Base-by-base conservation (phyloP, 768 basidiomycete species). In the Boletus coccyginus region DNA sequence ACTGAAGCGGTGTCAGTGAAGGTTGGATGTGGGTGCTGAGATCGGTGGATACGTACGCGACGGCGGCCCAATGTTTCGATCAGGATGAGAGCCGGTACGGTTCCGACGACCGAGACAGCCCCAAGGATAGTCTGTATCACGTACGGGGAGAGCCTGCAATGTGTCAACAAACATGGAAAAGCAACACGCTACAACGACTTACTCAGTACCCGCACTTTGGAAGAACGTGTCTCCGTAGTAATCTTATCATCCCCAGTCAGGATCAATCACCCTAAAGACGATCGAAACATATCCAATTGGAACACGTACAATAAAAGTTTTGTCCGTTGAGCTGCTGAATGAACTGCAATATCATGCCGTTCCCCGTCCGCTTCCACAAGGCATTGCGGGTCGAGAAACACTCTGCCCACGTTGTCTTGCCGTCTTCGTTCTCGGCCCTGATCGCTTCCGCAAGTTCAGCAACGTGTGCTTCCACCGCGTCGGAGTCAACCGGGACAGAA, bases 51-150 rank as follows among this genome's bases (percentile, higher is more conserved):
- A 62, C 75, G 59, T 66, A 85, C 84, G 32, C 75, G 79, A 48
- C 89, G 80, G 50, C 89, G 81, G n/a, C 90, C 90, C 78, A 85
- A 81, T 8, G 80, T 75, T 68, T 92, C 90, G 50, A 92, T 89
- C 51, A 88, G 74, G 36, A 51, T 71, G 60, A 91, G 72, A 7
- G 88, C 86, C 17, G 89, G 89, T 36, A 90, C 52, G 7, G 88
- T 89, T 17, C 84, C 87, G 16, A 75, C 79, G 13, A 91, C 83
- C 0, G 88, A 88, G 19, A 90, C 87, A 5, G 77, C 87, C 27
- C 88, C 88, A 17, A 90, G 77, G 55, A 90, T 84, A 7, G 80
- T 77, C 63, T 90, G 88, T 63, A 90, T 87, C 33, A 83, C 79
- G 70, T 88, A 51, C 31, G 14, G 31, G n/a, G n/a, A n/a, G n/a